Conservation (phyloP, 129 eudicot genomes). For the Solidago caesia region DNA sequence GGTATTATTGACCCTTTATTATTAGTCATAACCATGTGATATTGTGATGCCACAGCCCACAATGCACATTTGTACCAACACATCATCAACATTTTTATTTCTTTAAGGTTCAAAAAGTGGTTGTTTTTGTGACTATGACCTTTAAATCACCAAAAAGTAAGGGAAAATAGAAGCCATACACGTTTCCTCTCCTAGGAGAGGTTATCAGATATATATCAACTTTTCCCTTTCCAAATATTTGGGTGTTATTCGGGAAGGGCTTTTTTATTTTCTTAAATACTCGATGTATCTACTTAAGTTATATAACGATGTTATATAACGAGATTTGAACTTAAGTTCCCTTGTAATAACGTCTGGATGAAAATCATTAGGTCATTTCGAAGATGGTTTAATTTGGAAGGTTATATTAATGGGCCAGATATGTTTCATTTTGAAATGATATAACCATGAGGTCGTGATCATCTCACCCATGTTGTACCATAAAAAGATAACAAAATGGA, state of each 20-base stretch:
- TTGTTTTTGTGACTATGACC: not conserved
- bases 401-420: not conserved
- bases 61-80: too few relatives aligned
- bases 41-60: too few relatives aligned
- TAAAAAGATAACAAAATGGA: not conserved
- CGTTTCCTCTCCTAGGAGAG: not conserved
- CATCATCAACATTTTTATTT: too few relatives aligned
- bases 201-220: not conserved
- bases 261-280: too few relatives aligned
- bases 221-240: too few relatives aligned
- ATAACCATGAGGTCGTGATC: not conserved
- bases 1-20: conserved; percentile 25
- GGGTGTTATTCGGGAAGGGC: too few relatives aligned
- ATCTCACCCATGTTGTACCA: conserved; percentile 5
- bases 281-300: too few relatives aligned
- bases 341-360: not conserved
- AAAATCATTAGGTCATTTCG: too few relatives aligned
- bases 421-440: not conserved
- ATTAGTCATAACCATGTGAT: conserved; percentile 22
- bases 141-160: not conserved
- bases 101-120: not conserved
- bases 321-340: not conserved
- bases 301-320: too few relatives aligned
- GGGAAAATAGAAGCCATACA: not conserved
- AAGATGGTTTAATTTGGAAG: too few relatives aligned